A percentile compares a stretch with the other conserved stretches of the same genome.
phyloP scores from a whole-genome alignment of 495 filamentous ascomycete species.

The Sabuloglossum arenarium region DNA sequence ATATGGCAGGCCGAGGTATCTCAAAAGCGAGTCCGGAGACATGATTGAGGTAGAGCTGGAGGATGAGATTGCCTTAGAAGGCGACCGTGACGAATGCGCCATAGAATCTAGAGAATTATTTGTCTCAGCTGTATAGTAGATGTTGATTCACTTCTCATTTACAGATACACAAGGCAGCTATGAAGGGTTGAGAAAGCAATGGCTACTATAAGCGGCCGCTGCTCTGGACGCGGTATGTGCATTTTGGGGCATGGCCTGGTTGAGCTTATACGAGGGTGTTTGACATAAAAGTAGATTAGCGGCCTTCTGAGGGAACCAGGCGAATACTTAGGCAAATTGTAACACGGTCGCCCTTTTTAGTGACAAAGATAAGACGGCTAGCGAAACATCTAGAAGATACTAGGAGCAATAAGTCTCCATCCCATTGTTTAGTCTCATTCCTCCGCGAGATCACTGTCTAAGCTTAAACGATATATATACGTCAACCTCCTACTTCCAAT shows the following conservation, averaged over 20 bases:
- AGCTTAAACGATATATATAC: no score
- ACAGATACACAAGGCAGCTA: neutral
- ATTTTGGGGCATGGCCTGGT: slow-evolving; percentile 8
- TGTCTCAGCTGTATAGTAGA: neutral
- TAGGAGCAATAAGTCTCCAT: no score
- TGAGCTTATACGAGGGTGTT: neutral
- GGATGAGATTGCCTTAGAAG: slow-evolving; percentile 6
- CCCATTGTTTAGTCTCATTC: no score
- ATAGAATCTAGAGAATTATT: slow-evolving; percentile 2
- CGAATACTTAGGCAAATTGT: neutral
- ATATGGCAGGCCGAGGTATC: slow-evolving; percentile 6
- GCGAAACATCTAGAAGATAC: no score
- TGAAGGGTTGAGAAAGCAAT: neutral
- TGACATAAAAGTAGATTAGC: neutral
- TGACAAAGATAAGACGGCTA: no score
- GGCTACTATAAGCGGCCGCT: slow-evolving; percentile 2
- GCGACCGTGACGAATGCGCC: slow-evolving; percentile 1
- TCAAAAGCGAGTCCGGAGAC: slow-evolving; percentile 4
- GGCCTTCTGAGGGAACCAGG: neutral
- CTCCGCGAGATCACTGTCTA: no score
- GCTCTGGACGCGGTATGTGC: slow-evolving; percentile 8
- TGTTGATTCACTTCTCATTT: neutral
- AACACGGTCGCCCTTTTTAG: no score
- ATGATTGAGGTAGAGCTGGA: slow-evolving; percentile 7
- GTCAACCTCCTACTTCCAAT: no score